phyloP scores from a whole-genome alignment of 371 early-diverging fungal genomes.

The Blakeslea trispora region DNA sequence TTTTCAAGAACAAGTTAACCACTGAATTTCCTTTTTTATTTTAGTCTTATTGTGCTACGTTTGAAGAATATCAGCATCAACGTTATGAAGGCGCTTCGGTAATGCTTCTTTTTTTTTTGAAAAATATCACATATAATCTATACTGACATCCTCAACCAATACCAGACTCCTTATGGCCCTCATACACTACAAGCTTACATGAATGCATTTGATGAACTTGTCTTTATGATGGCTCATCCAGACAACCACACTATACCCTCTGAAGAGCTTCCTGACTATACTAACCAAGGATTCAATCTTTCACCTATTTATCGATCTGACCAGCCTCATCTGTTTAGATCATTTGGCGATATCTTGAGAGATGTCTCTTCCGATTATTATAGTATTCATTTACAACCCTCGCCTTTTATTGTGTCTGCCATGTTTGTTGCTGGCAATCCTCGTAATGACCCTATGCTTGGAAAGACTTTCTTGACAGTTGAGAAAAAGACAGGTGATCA shows the following conservation, averaged over 20 bases:
- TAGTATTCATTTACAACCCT: background rate
- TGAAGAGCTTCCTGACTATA: slow-evolving; percentile 33
- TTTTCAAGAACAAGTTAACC: no score
- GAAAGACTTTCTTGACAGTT: slow-evolving; percentile 54
- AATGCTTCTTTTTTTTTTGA: slow-evolving; percentile 5
- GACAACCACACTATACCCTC: slow-evolving; percentile 18
- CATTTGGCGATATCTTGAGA: slow-evolving; percentile 51
- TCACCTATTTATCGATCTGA: slow-evolving; percentile 51
- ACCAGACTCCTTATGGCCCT: slow-evolving; percentile 64
- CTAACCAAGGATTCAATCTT: slow-evolving; percentile 41
- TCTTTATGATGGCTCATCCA: slow-evolving; percentile 43
- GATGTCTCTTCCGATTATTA: slow-evolving; percentile 33
- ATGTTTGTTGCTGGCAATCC: slow-evolving; percentile 65
- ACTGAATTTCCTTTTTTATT: slow-evolving; percentile 22
- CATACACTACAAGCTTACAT: slow-evolving; percentile 61
- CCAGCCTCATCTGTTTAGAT: slow-evolving; percentile 38
- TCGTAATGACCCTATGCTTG: slow-evolving; percentile 50
- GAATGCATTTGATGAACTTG: slow-evolving; percentile 51
- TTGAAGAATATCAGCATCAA: slow-evolving; percentile 68
- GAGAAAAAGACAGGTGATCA: slow-evolving; percentile 36
- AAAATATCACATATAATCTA: background rate
- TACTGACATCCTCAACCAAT: background rate
- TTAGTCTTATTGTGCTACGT: slow-evolving; percentile 62
- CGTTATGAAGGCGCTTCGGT: slow-evolving; percentile 70
- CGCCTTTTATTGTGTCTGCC: slow-evolving; percentile 23